Evolutionary conservation across 108 stramenopile species (phyloP), one percentile per base, ranked within the genome.

Genomic region (Parmales sp.): DNA sequence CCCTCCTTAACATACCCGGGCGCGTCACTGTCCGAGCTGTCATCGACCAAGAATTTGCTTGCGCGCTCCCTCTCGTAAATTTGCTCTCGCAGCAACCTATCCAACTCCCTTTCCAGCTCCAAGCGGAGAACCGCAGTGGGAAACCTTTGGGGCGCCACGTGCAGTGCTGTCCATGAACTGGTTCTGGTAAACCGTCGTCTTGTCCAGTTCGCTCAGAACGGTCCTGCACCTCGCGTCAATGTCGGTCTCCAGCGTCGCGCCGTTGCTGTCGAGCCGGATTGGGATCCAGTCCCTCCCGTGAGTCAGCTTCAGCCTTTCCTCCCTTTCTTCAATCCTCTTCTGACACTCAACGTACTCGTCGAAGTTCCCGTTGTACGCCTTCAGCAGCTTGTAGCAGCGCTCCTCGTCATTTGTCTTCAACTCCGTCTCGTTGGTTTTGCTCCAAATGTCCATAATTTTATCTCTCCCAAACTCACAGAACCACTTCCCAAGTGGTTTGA

Each of bases 51-150:
- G 68, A 75, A 72, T 2, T 43, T 37, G 18, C 60, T 73, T 6
- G 76, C 74, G 6, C 78, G 37, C 63, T 83, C 83, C 39, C 81
- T 73, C 41, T 82, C 79, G 39, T 77, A 74, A 38, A 84, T 77
- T 50, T 83, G 82, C 38, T 76, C 72, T 34, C 51, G 41, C 18
- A 84, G 76, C 0, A 83, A 31, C 0, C 67, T 43, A 50, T 82
- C 82, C 2, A 84, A 67, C 74, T 79, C 82, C 16, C 71, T 64
- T 54, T 82, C 80, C 8, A 84, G 69, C 66, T 84, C 79, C 37
- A 76, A 22, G 3, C 80, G 76, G 28, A 84, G 69, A 16, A 73
- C 72, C 23, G 39, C 45, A 11, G 79, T 81, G 6, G 72, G 74
- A 36, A 76, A 84, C 16, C 74, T 69, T 67, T 81, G 82, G 23